Evolutionary conservation across 2,329 filamentous ascomycete genomes (phyloP).

Genomic region (Microdochium trichocladiopsis): DNA sequence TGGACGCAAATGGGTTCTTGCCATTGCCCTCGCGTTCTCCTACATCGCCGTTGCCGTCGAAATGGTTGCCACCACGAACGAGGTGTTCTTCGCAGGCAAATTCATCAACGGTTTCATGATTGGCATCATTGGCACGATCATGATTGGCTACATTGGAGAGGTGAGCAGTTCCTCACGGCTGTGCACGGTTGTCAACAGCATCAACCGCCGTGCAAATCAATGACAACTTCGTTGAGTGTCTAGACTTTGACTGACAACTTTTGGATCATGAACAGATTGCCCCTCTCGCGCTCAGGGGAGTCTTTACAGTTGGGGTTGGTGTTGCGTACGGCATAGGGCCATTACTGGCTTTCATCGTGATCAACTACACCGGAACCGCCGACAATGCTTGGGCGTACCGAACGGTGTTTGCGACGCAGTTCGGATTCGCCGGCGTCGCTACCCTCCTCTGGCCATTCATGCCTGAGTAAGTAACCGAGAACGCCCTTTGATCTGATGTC

Average conservation of each 20-base stretch:
- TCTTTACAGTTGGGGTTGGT: constrained; percentile 53
- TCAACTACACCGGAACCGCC: constrained; percentile 30
- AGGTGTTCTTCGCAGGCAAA: constrained; percentile 52
- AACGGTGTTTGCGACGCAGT: constrained; percentile 39
- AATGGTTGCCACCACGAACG: constrained; percentile 50
- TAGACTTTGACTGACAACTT: background rate
- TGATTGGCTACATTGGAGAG: constrained; percentile 53
- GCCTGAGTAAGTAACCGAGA: constrained; percentile 36
- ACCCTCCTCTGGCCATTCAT: constrained; percentile 36
- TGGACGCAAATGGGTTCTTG: constrained; percentile 37
- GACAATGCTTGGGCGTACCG: constrained; percentile 40
- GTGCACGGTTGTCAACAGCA: no score
- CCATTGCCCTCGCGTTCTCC: constrained; percentile 34
- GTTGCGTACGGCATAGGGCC: constrained; percentile 57
- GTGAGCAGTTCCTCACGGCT: constrained; percentile 37
- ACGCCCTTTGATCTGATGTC: no score
- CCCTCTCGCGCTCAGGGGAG: constrained; percentile 48
- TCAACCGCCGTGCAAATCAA: no score
- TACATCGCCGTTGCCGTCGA: constrained; percentile 52
- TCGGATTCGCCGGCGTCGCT: constrained; percentile 39
- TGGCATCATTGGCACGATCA: constrained; percentile 53
- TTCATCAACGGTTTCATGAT: constrained; percentile 53
- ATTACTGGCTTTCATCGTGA: constrained; percentile 42
- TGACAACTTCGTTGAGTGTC: no score
- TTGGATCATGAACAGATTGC: background rate